Evolutionary conservation across 2,329 filamentous ascomycete species (phyloP), one percentile per base, ranked within the genome.

Genomic region (Colletotrichum destructivum): DNA sequence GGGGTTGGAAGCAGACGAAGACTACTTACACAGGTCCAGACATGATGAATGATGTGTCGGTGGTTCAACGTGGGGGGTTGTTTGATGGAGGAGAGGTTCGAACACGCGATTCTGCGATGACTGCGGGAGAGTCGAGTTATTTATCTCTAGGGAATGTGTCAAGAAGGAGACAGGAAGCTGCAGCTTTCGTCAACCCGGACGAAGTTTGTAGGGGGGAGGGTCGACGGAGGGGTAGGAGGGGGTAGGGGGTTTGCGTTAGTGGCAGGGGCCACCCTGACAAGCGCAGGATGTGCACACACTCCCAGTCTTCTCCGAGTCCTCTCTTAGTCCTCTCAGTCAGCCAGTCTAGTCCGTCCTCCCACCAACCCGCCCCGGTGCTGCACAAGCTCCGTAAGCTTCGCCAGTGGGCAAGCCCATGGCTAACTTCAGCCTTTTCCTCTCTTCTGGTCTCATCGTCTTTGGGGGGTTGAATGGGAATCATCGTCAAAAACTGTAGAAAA

Each of bases 1-100:
- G 62, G 47, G 68, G 63, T 73, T 67, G 73, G 51, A 55, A 76
- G 75, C 76, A 77, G 75, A 70, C 65, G 75, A 73, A 63, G 72
- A 74, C 51, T 71, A 91, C 90, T 91, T 89, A 92, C 90, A 90
- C 89, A 84, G 90, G 83, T 82, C 88, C 88, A 87, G 89, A 90
- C 89, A 91, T 90, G 83, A 83, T 88, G 84, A 81, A 64, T 57
- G 72, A 56, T 74, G 35, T 55, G 69, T 69, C 67, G 52, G 38
- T 65, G 63, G 55, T 52, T 31, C 40, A 56, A 47, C 21, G 31
- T 69, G 51, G 65, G 69, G 69, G 57, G 62, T 31, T 55, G 31
- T 69, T 62, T 70, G 64, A 62, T 57, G 52, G 49, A 51, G 66
- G 47, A 70, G 55, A 67, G 47, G 67, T 57, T 74, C 70, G 46